phyloP scores from a whole-genome alignment of 1,284 basidiomycete species.

The Leccinum laetum region DNA sequence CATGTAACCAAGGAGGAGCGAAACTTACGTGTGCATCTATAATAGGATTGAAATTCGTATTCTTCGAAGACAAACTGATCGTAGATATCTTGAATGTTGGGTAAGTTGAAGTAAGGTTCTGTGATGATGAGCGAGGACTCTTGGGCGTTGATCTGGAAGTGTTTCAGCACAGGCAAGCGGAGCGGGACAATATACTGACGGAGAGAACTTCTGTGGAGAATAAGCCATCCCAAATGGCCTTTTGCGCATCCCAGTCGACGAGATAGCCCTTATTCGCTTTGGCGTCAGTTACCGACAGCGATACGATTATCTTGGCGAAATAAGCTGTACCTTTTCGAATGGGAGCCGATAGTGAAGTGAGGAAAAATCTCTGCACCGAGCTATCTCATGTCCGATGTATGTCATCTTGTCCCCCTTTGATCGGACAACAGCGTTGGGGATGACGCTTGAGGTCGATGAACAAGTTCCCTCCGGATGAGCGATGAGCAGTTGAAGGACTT shows the following conservation, averaged over 20 bases:
- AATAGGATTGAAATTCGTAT: conserved; percentile 88
- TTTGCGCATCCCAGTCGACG: conserved; percentile 91
- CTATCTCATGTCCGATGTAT: conserved; percentile 83
- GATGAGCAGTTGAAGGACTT: conserved; percentile 5
- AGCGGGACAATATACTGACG: conserved; percentile 43
- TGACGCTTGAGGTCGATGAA: conserved; percentile 46
- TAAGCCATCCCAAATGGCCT: conserved; percentile 86
- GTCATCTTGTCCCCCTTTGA: conserved; percentile 78
- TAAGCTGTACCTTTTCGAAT: conserved; percentile 73
- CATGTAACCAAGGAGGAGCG: conserved; percentile 18
- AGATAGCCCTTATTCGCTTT: conserved; percentile 70
- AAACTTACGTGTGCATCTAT: conserved; percentile 76
- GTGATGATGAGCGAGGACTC: conserved; percentile 82
- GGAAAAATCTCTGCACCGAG: conserved; percentile 73
- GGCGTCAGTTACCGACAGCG: conserved; percentile 10
- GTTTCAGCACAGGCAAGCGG: too few species aligned
- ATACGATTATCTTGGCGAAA: conserved; percentile 1
- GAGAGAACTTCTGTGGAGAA: conserved; percentile 72
- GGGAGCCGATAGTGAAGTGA: conserved; percentile 81
- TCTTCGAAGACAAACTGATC: conserved; percentile 97
- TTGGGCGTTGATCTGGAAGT: conserved; percentile 75
- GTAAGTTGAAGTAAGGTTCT: conserved; percentile 92
- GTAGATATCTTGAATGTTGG: conserved; percentile 85
- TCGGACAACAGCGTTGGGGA: conserved; percentile 75
- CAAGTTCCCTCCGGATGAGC: conserved; percentile 1